Evolutionary conservation across 352 stramenopile species (phyloP), one percentile per base, ranked within the genome.

Genomic region (Thalassiosira ordinaria): DNA sequence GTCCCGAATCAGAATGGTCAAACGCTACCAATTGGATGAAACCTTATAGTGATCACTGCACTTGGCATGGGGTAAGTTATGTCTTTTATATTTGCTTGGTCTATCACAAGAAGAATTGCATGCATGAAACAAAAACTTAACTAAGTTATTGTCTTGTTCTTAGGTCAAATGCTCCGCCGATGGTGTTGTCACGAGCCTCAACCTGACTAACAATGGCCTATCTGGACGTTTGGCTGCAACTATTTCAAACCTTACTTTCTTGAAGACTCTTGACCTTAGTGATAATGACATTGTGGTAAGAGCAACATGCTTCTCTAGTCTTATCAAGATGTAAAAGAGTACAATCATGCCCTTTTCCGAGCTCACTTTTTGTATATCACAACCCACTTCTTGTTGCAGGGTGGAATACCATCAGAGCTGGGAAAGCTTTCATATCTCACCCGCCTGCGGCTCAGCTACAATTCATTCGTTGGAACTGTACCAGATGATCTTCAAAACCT

Each of bases 251-350:
- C 27, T 82, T 3, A 59, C n/a, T 24, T 66, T 39, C 27, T 46
- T 82, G 6, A 16, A 65, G 29, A 35, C 52, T 5, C 37, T 82
- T 52, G 74, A 82, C 37, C 59, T 82, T 44, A 82, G 44, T 68
- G 67, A 80, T 53, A 84, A 85, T 56, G 66, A 74, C 46, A 78
- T 83, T 29, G 69, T 79, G 57, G 68, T 78, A 46, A 35, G 1
- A 35, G 29, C 33, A 41, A 41, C 33, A 41, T 41, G 33, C 5
- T 41, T 41, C n/a, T n/a, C n/a, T n/a, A n/a, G n/a, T n/a, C n/a
- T n/a, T n/a, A n/a, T n/a, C n/a, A n/a, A n/a, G 16, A 9, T 9
- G 7, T 9, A 4, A 51, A 14, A 14, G 7, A 46, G 7, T 46
- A 46, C 7, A 46, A 51, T 51, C 16, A n/a, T 51, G 1, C 66